Evolutionary conservation across 352 stramenopile genomes (phyloP), one percentile per base, ranked within the genome.

Genomic region (Phytophthora podocarpi): DNA sequence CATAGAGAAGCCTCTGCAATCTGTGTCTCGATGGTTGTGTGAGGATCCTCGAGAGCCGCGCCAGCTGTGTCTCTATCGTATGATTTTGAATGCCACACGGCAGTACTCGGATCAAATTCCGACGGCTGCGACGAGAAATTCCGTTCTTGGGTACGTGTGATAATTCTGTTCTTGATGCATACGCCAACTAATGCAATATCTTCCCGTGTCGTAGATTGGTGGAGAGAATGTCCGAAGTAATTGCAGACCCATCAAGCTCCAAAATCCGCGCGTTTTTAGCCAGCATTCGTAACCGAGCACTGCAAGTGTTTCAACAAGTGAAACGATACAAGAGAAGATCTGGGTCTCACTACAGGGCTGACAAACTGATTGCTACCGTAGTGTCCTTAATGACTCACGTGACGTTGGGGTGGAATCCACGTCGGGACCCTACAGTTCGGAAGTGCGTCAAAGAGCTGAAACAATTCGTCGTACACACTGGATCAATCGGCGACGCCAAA

Each of bases 361-460:
- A 32, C 16, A 20, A 24, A 15, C 23, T 30, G 41, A 1, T 47
- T 9, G 24, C 2, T 13, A 27, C 11, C 9, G 24, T 61, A n/a
- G 26, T 11, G 9, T 7, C 4, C 5, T 36, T 53, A 18, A 18
- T 53, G 21, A 23, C 47, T 46, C 18, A 61, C 21, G 23, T 41
- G 31, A 30, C 53, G 9, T 46, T 32, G 7, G 42, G 53, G 26
- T 55, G 53, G 53, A 13, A 52, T 23, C 32, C 32, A n/a, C 34
- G 26, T n/a, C 42, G 26, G 30, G 54, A 62, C 15, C 10, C 16
- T 21, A 40, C 31, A 8, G 20, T 31, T 1, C 37, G n/a, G 2
- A 21, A 62, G 16, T 55, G 54, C n/a, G 54, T 52, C 8, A 39
- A 39, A 24, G 26, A 54, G 12, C 42, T 62, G 18, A 62, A 45